A percentile compares a stretch with the other conserved stretches of the same genome.
phyloP scores from a whole-genome alignment of 441 rosid genomes.

The Arabidopsis lyrata region DNA sequence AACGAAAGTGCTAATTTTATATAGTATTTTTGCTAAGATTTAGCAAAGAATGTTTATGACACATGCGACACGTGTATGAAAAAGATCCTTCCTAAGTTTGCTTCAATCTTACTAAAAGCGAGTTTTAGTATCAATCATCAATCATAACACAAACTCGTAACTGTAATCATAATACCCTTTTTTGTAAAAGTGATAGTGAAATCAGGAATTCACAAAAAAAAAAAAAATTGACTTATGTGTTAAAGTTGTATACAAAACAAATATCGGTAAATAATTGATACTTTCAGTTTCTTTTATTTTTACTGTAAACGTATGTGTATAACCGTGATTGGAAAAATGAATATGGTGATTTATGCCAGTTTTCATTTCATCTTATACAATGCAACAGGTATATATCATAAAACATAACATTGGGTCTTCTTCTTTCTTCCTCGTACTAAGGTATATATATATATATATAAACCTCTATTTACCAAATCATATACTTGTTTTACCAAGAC shows the following conservation, averaged over 20 bases:
- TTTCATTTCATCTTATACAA: not conserved
- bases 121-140: conserved; percentile 36
- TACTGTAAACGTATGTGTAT: no score
- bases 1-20: conserved; percentile 33
- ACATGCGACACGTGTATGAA: conserved; percentile 37
- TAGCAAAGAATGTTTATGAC: conserved; percentile 25
- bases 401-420: no score
- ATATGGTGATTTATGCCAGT: no score
- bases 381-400: not conserved
- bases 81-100: conserved; percentile 35
- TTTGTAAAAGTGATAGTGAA: conserved; percentile 18
- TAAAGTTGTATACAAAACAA: not conserved
- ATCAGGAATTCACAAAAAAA: not conserved
- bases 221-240: not conserved
- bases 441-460: no score
- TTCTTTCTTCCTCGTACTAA: not conserved
- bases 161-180: conserved; percentile 11
- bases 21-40: conserved; percentile 11
- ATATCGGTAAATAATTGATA: no score
- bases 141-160: conserved; percentile 34
- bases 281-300: no score
- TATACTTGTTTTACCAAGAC: not conserved
- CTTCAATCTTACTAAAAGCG: conserved; percentile 48
- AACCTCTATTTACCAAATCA: not conserved
- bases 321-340: no score